phyloP scores from a whole-genome alignment of 768 basidiomycete species.

The Leccinum longicurvipes region DNA sequence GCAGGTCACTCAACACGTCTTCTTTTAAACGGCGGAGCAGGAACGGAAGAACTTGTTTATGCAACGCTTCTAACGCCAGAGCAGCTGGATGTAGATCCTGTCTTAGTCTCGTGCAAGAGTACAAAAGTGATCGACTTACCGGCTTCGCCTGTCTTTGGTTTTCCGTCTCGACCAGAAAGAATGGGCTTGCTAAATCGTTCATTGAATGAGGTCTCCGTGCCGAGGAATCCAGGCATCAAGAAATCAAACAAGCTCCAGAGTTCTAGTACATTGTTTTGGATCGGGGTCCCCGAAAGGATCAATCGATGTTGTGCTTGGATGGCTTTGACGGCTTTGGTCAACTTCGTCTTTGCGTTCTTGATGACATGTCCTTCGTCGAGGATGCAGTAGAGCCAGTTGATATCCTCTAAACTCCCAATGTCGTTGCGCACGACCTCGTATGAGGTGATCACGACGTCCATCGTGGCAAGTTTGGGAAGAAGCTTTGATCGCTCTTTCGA shows the following conservation, averaged over 20 bases:
- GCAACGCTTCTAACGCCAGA: constrained; percentile 89
- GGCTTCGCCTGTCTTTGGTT: constrained; percentile 91
- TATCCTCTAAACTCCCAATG: constrained; percentile 64
- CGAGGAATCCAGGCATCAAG: constrained; percentile 98
- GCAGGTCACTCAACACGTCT: constrained; percentile 91
- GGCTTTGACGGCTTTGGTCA: constrained; percentile 93
- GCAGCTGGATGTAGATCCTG: constrained; percentile 58
- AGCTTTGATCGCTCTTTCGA: constrained; percentile 75
- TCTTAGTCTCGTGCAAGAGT: not conserved
- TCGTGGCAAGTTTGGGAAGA: constrained; percentile 57
- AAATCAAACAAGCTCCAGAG: constrained; percentile 99
- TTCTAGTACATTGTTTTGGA: constrained; percentile 98
- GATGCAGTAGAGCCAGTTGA: constrained; percentile 93
- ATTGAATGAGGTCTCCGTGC: constrained; percentile 92
- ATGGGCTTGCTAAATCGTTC: constrained; percentile 97
- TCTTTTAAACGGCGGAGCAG: constrained; percentile 94
- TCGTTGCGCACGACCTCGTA: constrained; percentile 98
- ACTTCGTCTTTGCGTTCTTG: constrained; percentile 97
- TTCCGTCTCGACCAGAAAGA: constrained; percentile 90
- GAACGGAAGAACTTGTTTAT: constrained; percentile 99
- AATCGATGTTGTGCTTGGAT: constrained; percentile 89
- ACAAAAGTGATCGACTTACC: constrained; percentile 49
- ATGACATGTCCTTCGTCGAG: constrained; percentile 98
- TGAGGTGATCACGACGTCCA: constrained; percentile 94
- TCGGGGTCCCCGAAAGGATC: constrained; percentile 95